Evolutionary conservation across 2,329 filamentous ascomycete species (phyloP), one percentile per base, ranked within the genome.

Genomic region (Aspergillus sp.): DNA sequence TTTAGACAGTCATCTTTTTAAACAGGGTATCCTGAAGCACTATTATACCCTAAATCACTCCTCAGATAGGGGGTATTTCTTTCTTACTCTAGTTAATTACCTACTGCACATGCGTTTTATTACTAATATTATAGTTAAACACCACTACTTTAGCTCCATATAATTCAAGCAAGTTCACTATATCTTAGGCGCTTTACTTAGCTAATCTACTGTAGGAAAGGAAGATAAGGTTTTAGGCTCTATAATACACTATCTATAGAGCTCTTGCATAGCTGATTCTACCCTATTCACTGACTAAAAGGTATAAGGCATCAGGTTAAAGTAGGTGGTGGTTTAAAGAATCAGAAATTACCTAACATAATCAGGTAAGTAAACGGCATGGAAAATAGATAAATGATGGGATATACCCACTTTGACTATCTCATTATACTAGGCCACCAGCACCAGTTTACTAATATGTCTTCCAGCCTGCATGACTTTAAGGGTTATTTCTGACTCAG

Each of bases 381-480:
- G n/a, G n/a, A n/a, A n/a, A n/a, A n/a, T n/a, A n/a, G n/a, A n/a
- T n/a, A n/a, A n/a, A n/a, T 11, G 30, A 31, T 31, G 30, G 30
- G 7, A 11, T 31, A 11, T 31, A n/a, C 33, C 8, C 13, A 12
- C 34, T 33, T 8, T 13, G 9, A 34, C 31, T 12, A 6, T 5
- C 8, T 29, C 28, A 13, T 4, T 49, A 52, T 7, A 50, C 62
- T 6, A 41, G 48, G 26, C 62, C 9, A 50, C 47, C 10, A 69
- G 42, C 9, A 70, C 62, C 2, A 70, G 49, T 46, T 70, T 71
- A 6, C 69, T 68, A 1, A 67, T 59, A 38, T 69, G 66, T 2
- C 51, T 49, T 0, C 66, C 66, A 3, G 51, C 37, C 6, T 60
- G 59, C 35, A 71, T 59, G 41, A 50, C 57, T 2, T 32, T 26